These are phyloP conservation scores for Fagus crenata DNA, from an alignment of 306 rosid genomes.

Conservation along the genomic window DNA sequence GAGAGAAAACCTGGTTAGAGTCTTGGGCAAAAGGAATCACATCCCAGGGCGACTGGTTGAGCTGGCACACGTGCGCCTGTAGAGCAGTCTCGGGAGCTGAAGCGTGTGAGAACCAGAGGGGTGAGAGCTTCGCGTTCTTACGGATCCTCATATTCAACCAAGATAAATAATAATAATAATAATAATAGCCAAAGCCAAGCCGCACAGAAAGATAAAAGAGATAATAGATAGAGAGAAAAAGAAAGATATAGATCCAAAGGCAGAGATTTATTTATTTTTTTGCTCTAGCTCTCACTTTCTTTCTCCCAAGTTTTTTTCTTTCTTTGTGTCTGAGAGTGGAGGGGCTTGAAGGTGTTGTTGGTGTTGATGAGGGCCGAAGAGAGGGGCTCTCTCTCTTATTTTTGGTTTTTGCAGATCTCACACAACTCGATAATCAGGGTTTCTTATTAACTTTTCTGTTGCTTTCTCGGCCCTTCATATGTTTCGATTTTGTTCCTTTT, in stretches of 20 bases:
- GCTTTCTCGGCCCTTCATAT: constrained; percentile 56
- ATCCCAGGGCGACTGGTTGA: constrained; percentile 94
- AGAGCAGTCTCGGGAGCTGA: constrained; percentile 38
- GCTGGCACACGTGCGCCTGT: constrained; percentile 66
- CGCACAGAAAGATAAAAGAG: too few relatives aligned
- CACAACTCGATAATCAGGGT: constrained; percentile 67
- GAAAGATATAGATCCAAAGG: constrained; percentile 1
- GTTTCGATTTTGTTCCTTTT: constrained; percentile 22
- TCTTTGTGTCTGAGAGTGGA: constrained; percentile 3
- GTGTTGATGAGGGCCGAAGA: neutral
- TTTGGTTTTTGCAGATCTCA: constrained; percentile 59
- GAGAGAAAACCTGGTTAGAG: constrained; percentile 51
- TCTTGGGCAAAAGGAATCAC: constrained; percentile 51
- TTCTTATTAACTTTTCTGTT: constrained; percentile 35
- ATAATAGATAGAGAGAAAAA: neutral
- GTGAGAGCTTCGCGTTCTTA: constrained; percentile 68
- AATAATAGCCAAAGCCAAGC: too few relatives aligned
- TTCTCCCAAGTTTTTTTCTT: constrained; percentile 5
- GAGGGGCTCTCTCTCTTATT: neutral
- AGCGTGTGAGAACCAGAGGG: constrained; percentile 40
- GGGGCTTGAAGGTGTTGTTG: too few relatives aligned
- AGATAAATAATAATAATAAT: neutral
- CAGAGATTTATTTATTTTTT: neutral
- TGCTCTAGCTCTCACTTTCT: neutral
- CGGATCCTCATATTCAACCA: constrained; percentile 68